Base-by-base conservation (phyloP, 352 stramenopile species). In the Globisporangium okanoganense region DNA sequence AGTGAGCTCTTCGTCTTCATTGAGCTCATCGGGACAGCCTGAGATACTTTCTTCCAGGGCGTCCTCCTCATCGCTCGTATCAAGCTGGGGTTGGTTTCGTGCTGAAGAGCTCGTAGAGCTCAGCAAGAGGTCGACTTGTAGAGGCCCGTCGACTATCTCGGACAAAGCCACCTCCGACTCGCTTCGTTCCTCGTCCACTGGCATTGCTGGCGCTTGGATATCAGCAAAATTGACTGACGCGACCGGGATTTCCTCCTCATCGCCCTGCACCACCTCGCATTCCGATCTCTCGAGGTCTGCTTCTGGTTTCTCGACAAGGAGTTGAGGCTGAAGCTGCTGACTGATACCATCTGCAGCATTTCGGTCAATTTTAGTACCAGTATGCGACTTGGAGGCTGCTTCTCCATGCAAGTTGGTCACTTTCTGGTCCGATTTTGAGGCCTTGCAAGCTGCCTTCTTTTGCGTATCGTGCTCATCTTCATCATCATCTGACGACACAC, bases 1-100 rank as follows among this genome's bases (percentile, higher is more conserved):
- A n/a, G 38, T 44, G 38, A 44, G 14, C 38, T 44, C 38, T 44
- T 36, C 16, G 8, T 14, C 16, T 53, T 40, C 54, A 7, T 38
- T 12, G 8, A 14, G 14, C 10, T 24, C 54, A n/a, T 43, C 14
- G 14, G 14, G 38, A 10, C 20, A 2, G 20, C 18, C 0, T 40
- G 35, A 40, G 35, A 14, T 14, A 16, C 35, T 33, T 7, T 33
- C 35, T 13, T 40, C 35, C 4, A 20, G 14, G 16, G 14, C 44
- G 3, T 48, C 35, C 2, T 62, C 56, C 6, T 61, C 55, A 7
- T 51, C 40, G 14, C 55, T 61, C 24, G 55, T 41, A 16, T 53
- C 25, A 36, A 43, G 55, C n/a, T 61, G 40, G 2, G 38, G 40
- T 5, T 29, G 20, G 1, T 14, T 24, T 27, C 14, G 9, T 8